Base-by-base conservation (phyloP, 1,139 yeast genomes). In the Ogataea hybrid region DNA sequence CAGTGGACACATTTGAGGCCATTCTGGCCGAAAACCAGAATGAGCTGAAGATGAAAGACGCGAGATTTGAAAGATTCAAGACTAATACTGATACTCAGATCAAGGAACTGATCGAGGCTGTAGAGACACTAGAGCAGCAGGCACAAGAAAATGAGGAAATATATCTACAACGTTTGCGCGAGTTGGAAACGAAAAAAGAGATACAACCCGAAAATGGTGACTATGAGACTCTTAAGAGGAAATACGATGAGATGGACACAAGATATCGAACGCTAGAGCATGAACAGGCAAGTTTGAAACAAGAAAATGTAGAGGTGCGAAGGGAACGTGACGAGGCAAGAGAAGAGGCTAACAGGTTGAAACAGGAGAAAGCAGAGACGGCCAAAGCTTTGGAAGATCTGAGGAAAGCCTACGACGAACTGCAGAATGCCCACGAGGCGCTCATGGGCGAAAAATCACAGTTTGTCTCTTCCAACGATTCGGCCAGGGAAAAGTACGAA, bases 81-180 rank as follows among this genome's bases (percentile, higher is more conserved):
- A 58, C 58, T n/a, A 71, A 66, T 25, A 72, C 75, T 40, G 81
- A 77, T 37, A 58, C 61, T 14, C 83, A 81, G 33, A 63, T 83
- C 31, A 75, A 73, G 41, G 84, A 80, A 51, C 68, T 83, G 67
- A 60, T 81, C 40, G 75, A 71, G 37, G 79, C 79, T 28, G 69
- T 80, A 42, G 81, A 76, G 47, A 64, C 77, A 30, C 67, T 80
- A 59, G 77, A 68, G 38, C 49, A 54, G 14, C 71, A 67, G 39
- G 64, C 68, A 5, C 55, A 55, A 21, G 70, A 65, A 41, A 64
- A 61, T 41, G 68, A 60, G 39, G 48, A 50, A 22, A 43, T 65
- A 15, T 65, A 59, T 45, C 38, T 55, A n/a, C 49, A 52, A 3
- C 64, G 62, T 28, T 44, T 63, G 41, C 52, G 48, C 34, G 60